Evolutionary conservation across 768 basidiomycete species (phyloP), one percentile per base, ranked within the genome.

Genomic region (Lactifluus rugatus): DNA sequence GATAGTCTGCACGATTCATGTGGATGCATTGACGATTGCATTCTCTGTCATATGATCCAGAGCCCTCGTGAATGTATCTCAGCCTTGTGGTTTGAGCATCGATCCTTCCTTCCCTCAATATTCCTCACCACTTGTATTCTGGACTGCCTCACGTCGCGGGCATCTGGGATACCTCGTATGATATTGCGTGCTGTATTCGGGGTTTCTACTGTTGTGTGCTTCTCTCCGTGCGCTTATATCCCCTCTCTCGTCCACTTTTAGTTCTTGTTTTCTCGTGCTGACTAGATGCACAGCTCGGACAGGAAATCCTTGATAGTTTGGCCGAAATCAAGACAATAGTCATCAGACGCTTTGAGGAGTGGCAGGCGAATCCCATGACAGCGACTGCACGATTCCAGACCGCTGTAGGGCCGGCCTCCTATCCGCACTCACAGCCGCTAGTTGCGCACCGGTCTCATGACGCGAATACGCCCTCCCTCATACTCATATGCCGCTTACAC

Each of bases 291-390:
- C 69, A 88, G 85, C 85, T 88, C 55, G 87, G 87, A 17, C 81
- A 87, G 66, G 79, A 87, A 55, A 86, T 90, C 51, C 77, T 91
- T 46, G 77, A 81, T 58, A 76, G 75, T 62, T 79, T 92, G 32
- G 74, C 81, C 48, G 76, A 80, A 25, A 74, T 92, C 53, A 89
- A 89, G 58, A 79, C 80, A 9, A 65, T 72, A 3, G 76, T 91
- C 8, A 78, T 86, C 44, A 78, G 81, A 44, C 78, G 83, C 16
- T 82, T 81, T 62, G 84, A 86, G 51, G 72, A 75, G 50, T 89
- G 85, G 84, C 66, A n/a, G n/a, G n/a, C n/a, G n/a, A n/a, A n/a
- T n/a, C n/a, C n/a, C n/a, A n/a, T n/a, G n/a, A n/a, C n/a, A n/a
- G n/a, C n/a, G n/a, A n/a, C n/a, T n/a, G n/a, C n/a, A n/a, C n/a